Conservation (phyloP, 2,329 filamentous ascomycete species). For the Fusarium coffeatum region DNA sequence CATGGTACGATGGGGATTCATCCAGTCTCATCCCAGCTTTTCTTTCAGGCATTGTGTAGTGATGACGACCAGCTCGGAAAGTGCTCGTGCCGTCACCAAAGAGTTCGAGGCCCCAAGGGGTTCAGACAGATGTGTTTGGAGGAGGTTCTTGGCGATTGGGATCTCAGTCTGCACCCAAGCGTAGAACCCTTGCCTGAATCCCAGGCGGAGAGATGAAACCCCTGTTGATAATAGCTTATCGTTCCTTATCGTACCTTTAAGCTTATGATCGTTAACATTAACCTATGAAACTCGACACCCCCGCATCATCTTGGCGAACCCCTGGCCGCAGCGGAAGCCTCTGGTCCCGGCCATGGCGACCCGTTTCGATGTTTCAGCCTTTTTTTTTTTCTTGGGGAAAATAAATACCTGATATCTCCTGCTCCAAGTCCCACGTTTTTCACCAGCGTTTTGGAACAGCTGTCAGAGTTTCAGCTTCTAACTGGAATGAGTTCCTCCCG, state of each 20-base stretch:
- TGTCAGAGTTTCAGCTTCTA: slow-evolving; percentile 29
- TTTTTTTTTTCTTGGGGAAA: neutral
- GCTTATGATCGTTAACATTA: slow-evolving; percentile 27
- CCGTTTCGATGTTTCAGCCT: slow-evolving; percentile 31
- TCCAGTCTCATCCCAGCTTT: slow-evolving; percentile 6
- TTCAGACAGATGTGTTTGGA: slow-evolving; percentile 11
- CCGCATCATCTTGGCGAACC: slow-evolving; percentile 21
- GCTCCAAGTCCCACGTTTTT: slow-evolving; percentile 1
- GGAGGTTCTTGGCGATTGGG: slow-evolving; percentile 24
- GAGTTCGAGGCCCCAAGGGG: neutral
- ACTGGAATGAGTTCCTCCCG: slow-evolving; percentile 2
- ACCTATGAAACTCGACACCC: slow-evolving; percentile 12
- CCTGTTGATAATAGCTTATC: neutral
- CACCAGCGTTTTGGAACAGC: slow-evolving; percentile 24
- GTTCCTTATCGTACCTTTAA: slow-evolving; percentile 13
- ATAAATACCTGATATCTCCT: slow-evolving; percentile 5
- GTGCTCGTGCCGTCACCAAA: slow-evolving; percentile 6
- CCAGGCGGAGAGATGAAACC: neutral
- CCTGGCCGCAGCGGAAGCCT: slow-evolving; percentile 27
- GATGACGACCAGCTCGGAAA: slow-evolving; percentile 14
- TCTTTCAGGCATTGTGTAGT: neutral
- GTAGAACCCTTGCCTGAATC: neutral
- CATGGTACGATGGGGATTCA: slow-evolving; percentile 12
- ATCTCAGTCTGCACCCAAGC: neutral
- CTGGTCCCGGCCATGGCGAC: slow-evolving; percentile 23